Conservation (phyloP, 805 yeast genomes). For the Candida methanosorbosa region DNA sequence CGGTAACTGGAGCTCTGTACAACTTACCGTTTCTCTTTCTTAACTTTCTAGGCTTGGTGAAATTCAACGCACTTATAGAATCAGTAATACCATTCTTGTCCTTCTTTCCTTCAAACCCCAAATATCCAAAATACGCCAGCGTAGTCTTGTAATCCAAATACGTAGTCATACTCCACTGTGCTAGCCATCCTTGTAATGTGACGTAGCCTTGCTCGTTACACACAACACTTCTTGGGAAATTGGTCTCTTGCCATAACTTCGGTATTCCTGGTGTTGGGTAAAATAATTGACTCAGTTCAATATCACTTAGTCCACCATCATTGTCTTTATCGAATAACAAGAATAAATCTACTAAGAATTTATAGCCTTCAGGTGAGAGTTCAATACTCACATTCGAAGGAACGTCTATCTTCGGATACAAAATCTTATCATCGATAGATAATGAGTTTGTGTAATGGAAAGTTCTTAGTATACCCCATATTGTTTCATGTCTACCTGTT, state of each 20-base stretch:
- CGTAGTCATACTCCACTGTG: slow-evolving; percentile 98
- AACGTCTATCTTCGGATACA: slow-evolving; percentile 75
- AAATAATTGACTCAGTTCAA: slow-evolving; percentile 62
- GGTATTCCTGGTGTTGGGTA: slow-evolving; percentile 94
- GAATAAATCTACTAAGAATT: slow-evolving; percentile 86
- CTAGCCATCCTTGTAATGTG: slow-evolving; percentile 96
- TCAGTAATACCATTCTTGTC: slow-evolving; percentile 8
- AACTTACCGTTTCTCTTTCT: slow-evolving; percentile 55
- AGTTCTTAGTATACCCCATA: slow-evolving; percentile 88
- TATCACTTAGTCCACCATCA: slow-evolving; percentile 86
- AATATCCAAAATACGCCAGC: slow-evolving; percentile 77
- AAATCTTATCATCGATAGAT: slow-evolving; percentile 68
- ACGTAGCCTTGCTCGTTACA: slow-evolving; percentile 85
- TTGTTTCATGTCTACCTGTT: slow-evolving; percentile 90
- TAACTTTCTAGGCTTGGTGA: slow-evolving; percentile 72
- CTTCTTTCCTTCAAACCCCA: slow-evolving; percentile 63
- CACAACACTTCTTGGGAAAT: slow-evolving; percentile 83
- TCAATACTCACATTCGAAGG: slow-evolving; percentile 76
- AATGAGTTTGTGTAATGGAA: slow-evolving; percentile 90
- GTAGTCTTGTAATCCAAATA: slow-evolving; percentile 78
- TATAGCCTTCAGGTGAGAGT: slow-evolving; percentile 83
- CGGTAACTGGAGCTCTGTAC: slow-evolving; percentile 62
- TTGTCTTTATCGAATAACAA: slow-evolving; percentile 86
- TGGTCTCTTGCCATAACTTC: slow-evolving; percentile 70
- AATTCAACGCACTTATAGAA: slow-evolving; percentile 49